Conservation (phyloP, 805 yeast genomes). For the Helenozyma baotianmanensis region DNA sequence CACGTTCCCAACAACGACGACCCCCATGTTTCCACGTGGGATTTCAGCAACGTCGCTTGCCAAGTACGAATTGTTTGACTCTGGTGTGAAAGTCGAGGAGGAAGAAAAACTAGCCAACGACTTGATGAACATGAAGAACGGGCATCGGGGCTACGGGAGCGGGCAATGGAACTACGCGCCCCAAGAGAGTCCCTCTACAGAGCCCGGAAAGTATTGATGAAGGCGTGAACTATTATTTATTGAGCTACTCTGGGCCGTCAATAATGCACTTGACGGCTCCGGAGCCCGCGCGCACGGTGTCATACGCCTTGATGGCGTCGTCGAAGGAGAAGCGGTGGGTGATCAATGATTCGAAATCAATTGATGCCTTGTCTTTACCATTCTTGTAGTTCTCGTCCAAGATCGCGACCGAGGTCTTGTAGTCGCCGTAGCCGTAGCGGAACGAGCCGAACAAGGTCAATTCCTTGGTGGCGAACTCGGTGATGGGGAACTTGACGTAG, state of each 20-base stretch:
- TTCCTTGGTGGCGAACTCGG: constrained; percentile 65
- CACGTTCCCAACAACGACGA: constrained; percentile 3
- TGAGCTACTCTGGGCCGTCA: constrained; percentile 57
- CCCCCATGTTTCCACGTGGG: neutral
- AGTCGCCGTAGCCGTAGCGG: constrained; percentile 78
- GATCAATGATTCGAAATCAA: constrained; percentile 64
- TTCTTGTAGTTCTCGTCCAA: constrained; percentile 50
- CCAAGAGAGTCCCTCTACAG: too few relatives aligned
- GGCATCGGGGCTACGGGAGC: neutral
- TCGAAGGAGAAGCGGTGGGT: constrained; percentile 70
- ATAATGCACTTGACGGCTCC: constrained; percentile 77
- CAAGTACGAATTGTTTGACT: neutral
- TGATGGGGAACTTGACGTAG: constrained; percentile 68
- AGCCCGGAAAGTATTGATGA: neutral
- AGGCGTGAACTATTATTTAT: neutral
- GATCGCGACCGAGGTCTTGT: constrained; percentile 64
- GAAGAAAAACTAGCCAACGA: constrained; percentile 8
- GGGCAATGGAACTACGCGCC: too few relatives aligned
- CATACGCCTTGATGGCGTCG: constrained; percentile 74
- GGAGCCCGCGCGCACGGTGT: constrained; percentile 59
- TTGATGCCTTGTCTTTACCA: constrained; percentile 37
- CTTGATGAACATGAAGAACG: constrained; percentile 8
- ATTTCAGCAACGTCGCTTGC: neutral
- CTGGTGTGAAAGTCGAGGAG: neutral
- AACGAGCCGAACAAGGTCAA: constrained; percentile 68